Percentiles rank a stretch among this genome's conserved stretches.
phyloP scores from a whole-genome alignment of 805 yeast genomes.

The Candida michaelii region DNA sequence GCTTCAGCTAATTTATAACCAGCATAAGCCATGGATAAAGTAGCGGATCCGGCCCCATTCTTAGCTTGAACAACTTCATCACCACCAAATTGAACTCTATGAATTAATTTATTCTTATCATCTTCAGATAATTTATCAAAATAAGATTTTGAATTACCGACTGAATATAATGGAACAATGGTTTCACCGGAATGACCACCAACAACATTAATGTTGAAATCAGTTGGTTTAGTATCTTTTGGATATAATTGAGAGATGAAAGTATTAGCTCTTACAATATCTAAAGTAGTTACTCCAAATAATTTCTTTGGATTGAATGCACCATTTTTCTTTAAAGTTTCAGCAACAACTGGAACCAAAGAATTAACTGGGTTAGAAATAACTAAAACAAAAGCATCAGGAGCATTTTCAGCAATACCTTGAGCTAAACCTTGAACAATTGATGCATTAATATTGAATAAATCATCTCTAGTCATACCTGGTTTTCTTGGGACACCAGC shows the following conservation, averaged over 20 bases:
- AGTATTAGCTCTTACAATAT: conserved; percentile 83
- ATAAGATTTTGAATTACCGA: conserved; percentile 33
- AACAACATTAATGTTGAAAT: conserved; percentile 67
- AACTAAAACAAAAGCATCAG: conserved; percentile 73
- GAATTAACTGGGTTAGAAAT: conserved; percentile 95
- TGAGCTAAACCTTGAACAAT: conserved; percentile 73
- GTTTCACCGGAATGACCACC: conserved; percentile 98
- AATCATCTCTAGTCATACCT: conserved; percentile 91
- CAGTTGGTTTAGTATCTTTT: conserved; percentile 46
- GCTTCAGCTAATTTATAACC: conserved; percentile 74
- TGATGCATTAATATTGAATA: conserved; percentile 79
- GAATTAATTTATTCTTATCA: conserved; percentile 62
- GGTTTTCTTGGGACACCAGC: conserved; percentile 95
- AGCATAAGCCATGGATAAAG: conserved; percentile 84
- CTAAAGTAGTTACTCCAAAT: conserved; percentile 88
- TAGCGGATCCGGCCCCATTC: conserved; percentile 82
- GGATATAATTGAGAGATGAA: conserved; percentile 61
- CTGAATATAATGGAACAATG: conserved; percentile 79
- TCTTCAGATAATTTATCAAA: conserved; percentile 54
- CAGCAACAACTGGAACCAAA: conserved; percentile 85
- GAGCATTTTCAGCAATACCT: conserved; percentile 71
- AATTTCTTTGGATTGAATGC: conserved; percentile 70
- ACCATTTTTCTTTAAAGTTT: conserved; percentile 66
- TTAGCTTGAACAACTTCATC: conserved; percentile 87
- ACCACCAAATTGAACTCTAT: conserved; percentile 93